phyloP scores from a whole-genome alignment of 2,329 filamentous ascomycete species.

The Tothia fuscella region DNA sequence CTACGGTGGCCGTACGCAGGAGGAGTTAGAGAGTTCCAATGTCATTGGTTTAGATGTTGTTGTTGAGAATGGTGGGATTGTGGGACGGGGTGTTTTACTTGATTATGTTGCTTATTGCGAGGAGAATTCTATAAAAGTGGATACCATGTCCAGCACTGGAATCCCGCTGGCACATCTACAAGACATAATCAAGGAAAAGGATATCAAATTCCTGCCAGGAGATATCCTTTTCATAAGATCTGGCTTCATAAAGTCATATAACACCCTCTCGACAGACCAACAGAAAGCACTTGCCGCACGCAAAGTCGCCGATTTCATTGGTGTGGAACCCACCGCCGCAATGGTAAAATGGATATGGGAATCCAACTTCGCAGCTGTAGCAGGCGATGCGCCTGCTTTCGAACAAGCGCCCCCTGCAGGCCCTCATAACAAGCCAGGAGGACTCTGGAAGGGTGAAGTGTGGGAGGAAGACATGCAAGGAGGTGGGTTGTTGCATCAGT shows the following conservation, averaged over 20 bases:
- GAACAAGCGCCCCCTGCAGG: background rate
- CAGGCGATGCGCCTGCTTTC: background rate
- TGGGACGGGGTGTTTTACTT: constrained; percentile 39
- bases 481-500: background rate
- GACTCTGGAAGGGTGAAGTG: background rate
- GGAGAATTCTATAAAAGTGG: constrained; percentile 41
- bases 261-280: constrained; percentile 21
- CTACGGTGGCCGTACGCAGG: constrained; percentile 12
- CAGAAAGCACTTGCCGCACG: constrained; percentile 26
- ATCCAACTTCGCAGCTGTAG: background rate
- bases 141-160: constrained; percentile 36
- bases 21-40: constrained; percentile 17
- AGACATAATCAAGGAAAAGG: constrained; percentile 32
- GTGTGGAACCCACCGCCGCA: background rate
- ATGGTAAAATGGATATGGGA: background rate
- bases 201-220: constrained; percentile 33
- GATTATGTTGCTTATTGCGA: constrained; percentile 48
- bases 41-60: constrained; percentile 13
- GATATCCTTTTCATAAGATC: constrained; percentile 47
- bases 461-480: background rate
- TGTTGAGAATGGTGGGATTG: constrained; percentile 32
- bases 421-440: background rate
- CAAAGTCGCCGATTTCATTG: constrained; percentile 12
- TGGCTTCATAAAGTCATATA: constrained; percentile 26
- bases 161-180: constrained; percentile 35